Conservation (phyloP, 345 rosid genomes). For the Erucastrum elatum region DNA sequence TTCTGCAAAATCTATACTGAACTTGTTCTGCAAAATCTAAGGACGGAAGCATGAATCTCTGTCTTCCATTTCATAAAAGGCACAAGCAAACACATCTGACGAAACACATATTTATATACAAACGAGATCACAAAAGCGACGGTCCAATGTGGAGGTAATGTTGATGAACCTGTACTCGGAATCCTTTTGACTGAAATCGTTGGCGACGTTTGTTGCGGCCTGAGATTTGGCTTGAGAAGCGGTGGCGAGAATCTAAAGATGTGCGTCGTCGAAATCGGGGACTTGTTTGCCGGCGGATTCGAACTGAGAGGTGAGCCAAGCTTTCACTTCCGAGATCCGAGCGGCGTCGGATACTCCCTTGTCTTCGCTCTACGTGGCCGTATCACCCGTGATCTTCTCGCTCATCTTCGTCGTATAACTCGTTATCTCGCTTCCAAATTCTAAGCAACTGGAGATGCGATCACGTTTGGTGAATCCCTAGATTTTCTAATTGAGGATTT, state of each 20-base stretch:
- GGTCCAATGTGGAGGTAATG: too few relatives aligned
- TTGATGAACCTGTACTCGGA: slow-evolving; percentile 48
- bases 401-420: too few relatives aligned
- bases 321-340: slow-evolving; percentile 73
- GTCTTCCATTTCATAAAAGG: too few relatives aligned
- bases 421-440: too few relatives aligned
- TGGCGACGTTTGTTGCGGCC: slow-evolving; percentile 81
- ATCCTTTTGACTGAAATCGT: slow-evolving; percentile 84
- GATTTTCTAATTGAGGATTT: background rate
- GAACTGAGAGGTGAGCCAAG: slow-evolving; percentile 81
- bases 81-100: too few relatives aligned
- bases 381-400: slow-evolving; percentile 37
- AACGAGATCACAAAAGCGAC: too few relatives aligned
- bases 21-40: too few relatives aligned
- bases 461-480: too few relatives aligned
- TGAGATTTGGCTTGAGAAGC: slow-evolving; percentile 83
- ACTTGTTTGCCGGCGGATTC: slow-evolving; percentile 81
- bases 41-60: too few relatives aligned
- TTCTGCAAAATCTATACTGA: too few relatives aligned
- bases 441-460: too few relatives aligned
- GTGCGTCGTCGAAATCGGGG: slow-evolving; percentile 81
- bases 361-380: slow-evolving; percentile 41
- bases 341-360: slow-evolving; percentile 60
- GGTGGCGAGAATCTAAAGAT: slow-evolving; percentile 78
- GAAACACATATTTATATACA: too few relatives aligned